Percentiles rank a stretch among this genome's conserved stretches.
These are phyloP conservation scores for Clarireedia hainanense DNA, from an alignment of 2,329 filamentous ascomycete genomes.

Conservation along the genomic window DNA sequence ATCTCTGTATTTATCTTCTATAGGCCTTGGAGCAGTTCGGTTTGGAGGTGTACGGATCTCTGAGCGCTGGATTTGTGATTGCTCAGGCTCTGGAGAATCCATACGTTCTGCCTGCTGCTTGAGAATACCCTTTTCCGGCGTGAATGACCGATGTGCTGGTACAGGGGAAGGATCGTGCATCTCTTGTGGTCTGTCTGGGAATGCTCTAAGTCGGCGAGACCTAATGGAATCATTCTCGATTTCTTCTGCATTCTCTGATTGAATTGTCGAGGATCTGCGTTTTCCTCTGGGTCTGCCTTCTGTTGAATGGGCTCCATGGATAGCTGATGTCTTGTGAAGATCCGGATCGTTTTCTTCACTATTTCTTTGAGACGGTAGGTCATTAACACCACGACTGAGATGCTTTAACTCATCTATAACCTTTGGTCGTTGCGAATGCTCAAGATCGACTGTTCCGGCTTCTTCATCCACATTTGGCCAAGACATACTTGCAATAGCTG, in stretches of 20 bases:
- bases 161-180: slow-evolving; percentile 17
- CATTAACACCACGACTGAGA: slow-evolving; percentile 9
- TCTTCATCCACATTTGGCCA: slow-evolving; percentile 38
- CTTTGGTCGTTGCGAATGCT: slow-evolving; percentile 26
- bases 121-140: slow-evolving; percentile 10
- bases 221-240: slow-evolving; percentile 13
- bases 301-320: slow-evolving; percentile 12
- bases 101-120: slow-evolving; percentile 22
- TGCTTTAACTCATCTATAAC: slow-evolving; percentile 11
- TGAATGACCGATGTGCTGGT: slow-evolving; percentile 14
- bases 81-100: slow-evolving; percentile 18
- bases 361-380: slow-evolving; percentile 14
- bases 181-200: slow-evolving; percentile 12
- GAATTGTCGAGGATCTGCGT: slow-evolving; percentile 12
- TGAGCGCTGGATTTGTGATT: slow-evolving; percentile 6
- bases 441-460: slow-evolving; percentile 35
- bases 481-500: slow-evolving; percentile 31
- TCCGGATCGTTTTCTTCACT: slow-evolving; percentile 15
- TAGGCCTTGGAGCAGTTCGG: slow-evolving; percentile 11
- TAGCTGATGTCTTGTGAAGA: slow-evolving; percentile 18
- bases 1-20: slow-evolving; percentile 23
- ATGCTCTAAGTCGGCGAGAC: slow-evolving; percentile 10
- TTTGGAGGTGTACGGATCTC: neutral
- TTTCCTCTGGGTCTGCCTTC: slow-evolving; percentile 7
- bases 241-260: slow-evolving; percentile 7